Evolutionary conservation across 495 filamentous ascomycete species (phyloP).

Genomic region (Saxophila tyrrhenica): DNA sequence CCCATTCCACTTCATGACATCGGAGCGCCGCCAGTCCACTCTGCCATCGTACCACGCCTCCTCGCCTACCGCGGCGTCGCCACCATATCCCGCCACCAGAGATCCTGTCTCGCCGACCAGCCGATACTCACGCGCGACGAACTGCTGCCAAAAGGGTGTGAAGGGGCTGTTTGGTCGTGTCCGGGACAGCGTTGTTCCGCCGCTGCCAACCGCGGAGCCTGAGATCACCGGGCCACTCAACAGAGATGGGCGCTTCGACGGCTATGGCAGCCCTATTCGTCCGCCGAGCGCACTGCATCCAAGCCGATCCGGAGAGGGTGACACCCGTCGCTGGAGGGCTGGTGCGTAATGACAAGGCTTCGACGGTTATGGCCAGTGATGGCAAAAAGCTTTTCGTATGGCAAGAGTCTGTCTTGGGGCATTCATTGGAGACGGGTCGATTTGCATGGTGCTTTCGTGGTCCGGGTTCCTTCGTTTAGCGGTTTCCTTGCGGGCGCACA

Average conservation of each 20-base stretch:
- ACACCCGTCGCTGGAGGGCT: conserved; percentile 14
- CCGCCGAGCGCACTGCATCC: conserved; percentile 15
- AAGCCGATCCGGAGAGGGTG: conserved; percentile 12
- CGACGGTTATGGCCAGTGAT: no score
- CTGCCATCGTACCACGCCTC: conserved; percentile 22
- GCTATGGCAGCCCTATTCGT: conserved; percentile 1
- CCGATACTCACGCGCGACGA: conserved; percentile 17
- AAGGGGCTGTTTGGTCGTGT: conserved; percentile 5
- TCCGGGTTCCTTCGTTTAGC: background rate
- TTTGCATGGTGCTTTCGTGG: no score
- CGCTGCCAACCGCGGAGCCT: conserved; percentile 6
- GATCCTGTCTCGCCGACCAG: conserved; percentile 7
- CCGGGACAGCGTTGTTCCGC: conserved; percentile 12
- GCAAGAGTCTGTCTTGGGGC: no score
- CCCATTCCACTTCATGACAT: conserved; percentile 15
- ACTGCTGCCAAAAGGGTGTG: conserved; percentile 16
- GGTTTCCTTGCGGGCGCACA: background rate
- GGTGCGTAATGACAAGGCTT: conserved; percentile 3
- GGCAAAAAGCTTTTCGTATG: no score
- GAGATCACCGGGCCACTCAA: background rate
- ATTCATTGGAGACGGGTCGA: no score
- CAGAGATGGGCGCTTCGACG: conserved; percentile 26
- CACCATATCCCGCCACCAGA: background rate
- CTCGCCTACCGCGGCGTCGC: conserved; percentile 11
- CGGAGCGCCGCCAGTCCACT: conserved; percentile 14